These are phyloP conservation scores for Cystofilobasidium ferigula DNA, from an alignment of 768 basidiomycete species.

Conservation along the genomic window DNA sequence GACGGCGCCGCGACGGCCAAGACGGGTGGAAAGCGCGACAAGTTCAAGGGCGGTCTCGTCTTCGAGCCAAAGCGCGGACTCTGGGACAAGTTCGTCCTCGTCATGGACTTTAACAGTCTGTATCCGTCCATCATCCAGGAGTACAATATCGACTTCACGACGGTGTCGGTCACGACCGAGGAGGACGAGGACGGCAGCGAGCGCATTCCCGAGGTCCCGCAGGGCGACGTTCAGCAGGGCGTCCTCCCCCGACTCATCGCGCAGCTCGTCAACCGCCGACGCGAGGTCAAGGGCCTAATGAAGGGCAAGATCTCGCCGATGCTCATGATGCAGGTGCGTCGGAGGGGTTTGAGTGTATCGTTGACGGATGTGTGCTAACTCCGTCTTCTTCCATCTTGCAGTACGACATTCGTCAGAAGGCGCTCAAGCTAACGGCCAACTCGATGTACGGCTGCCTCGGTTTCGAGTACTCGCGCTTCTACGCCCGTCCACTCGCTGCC, in stretches of 20 bases:
- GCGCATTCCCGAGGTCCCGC: constrained; percentile 78
- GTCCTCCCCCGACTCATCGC: constrained; percentile 95
- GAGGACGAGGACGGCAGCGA: constrained; percentile 60
- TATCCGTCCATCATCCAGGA: constrained; percentile 99
- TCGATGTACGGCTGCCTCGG: constrained; percentile 99
- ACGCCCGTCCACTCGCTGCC: constrained; percentile 90
- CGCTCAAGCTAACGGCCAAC: constrained; percentile 94
- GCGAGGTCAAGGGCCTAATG: constrained; percentile 86
- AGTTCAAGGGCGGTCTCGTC: constrained; percentile 96
- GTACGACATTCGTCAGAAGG: constrained; percentile 96
- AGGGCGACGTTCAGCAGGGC: constrained; percentile 59
- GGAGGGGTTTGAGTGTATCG: neutral
- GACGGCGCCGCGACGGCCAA: constrained; percentile 40
- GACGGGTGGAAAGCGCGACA: constrained; percentile 52
- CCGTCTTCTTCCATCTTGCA: constrained; percentile 35
- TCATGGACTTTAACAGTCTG: constrained; percentile 99
- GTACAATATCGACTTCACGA: constrained; percentile 98
- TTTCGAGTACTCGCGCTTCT: constrained; percentile 93
- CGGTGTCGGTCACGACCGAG: constrained; percentile 60
- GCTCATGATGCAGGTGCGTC: constrained; percentile 66
- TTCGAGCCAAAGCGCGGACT: constrained; percentile 91
- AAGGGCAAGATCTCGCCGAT: constrained; percentile 67
- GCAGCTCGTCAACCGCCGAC: constrained; percentile 80
- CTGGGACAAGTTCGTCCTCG: constrained; percentile 92
- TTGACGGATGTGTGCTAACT: neutral